Evolutionary conservation across 1,284 basidiomycete species (phyloP), one percentile per base, ranked within the genome.

Genomic region (Sanghuangporus weigelae): DNA sequence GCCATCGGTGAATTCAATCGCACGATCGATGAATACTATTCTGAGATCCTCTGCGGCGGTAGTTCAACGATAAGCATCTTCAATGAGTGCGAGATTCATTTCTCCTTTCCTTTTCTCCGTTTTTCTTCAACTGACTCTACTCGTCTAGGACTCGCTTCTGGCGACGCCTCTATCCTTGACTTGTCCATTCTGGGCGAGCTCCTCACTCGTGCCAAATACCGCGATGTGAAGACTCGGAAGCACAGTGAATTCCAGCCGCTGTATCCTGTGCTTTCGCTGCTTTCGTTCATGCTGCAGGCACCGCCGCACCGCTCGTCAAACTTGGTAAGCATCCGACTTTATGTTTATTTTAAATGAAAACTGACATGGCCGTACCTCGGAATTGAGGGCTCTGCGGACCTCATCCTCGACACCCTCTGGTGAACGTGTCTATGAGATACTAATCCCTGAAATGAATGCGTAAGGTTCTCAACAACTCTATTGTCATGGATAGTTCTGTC

Each of bases 21-120:
- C 62, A 96, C 96, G 51, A 95, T 99, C 81, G 96, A 98, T 78
- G 96, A 98, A 83, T 98, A 98, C 81, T 96, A 95, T 77, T 96
- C 93, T 16, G 96, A 98, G 79, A 92, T 92, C 72, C 87, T 92
- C 79, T 89, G 88, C 66, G 89, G 87, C 74, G 90, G 90, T 42
- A 81, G 89, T 66, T 89, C 87, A 67, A 91, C 87, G 4, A 90
- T 93, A 79, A 93, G 92, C 78, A 95, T 96, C 77, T 96, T 95
- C 85, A 96, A 96, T 77, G 90, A 95, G 78, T 97, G 95, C 82
- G 94, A 96, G 80, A 85, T 86, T 70, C 19, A 8, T 46, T 26
- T 26, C 3, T 36, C 40, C 7, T n/a, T 11, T 6, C 26, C 7
- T 31, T 31, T n/a, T 51, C 39, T 11, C 2, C 19, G 5, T 51